Evolutionary conservation across 169 alveolate genomes (phyloP).

Genomic region (Cryptosporidium canis): DNA sequence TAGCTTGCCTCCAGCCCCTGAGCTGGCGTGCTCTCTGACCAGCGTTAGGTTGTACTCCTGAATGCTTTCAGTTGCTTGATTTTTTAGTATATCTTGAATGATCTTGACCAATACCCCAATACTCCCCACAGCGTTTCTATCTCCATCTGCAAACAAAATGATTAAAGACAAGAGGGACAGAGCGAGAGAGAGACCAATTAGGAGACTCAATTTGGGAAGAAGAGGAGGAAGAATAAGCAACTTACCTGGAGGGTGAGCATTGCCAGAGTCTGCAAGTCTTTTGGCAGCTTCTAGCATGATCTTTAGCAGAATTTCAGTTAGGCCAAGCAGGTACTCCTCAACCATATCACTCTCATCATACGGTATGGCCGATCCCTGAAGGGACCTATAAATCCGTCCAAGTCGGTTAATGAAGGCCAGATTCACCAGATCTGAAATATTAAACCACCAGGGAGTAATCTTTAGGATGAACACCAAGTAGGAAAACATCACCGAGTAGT

Average conservation of each 20-base stretch:
- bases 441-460: conserved; percentile 59
- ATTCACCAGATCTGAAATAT: not conserved
- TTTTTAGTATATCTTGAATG: not conserved
- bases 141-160: not conserved
- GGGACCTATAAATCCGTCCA: conserved; percentile 14
- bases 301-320: conserved; percentile 4
- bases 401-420: not conserved
- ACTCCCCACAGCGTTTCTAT: not conserved
- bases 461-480: conserved; percentile 3
- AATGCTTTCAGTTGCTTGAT: not conserved
- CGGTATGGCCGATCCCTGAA: not conserved
- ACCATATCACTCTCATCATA: not conserved
- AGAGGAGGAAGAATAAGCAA: not conserved
- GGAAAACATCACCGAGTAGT: not conserved
- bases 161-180: too few species aligned
- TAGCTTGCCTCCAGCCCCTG: not conserved
- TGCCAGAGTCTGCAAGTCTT: not conserved
- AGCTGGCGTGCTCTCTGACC: not conserved
- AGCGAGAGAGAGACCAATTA: too few species aligned
- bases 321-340: not conserved
- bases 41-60: not conserved
- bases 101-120: not conserved
- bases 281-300: not conserved
- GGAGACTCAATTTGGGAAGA: not conserved
- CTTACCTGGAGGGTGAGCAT: not conserved